phyloP scores from a whole-genome alignment of 1,139 yeast species.

The Geotrichum phurueaensis region DNA sequence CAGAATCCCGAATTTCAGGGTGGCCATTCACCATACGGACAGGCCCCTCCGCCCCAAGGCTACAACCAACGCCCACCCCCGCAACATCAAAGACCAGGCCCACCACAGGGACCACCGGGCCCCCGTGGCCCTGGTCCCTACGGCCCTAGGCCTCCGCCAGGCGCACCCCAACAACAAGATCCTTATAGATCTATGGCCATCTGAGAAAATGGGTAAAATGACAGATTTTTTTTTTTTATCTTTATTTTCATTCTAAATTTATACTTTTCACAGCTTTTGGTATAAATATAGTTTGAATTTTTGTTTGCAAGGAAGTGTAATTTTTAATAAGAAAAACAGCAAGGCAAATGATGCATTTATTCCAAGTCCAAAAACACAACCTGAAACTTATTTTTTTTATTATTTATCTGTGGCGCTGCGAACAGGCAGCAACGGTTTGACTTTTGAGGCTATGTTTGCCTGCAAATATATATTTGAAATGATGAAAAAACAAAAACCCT shows the following conservation, averaged over 20 bases:
- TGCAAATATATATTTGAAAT: too few relatives aligned
- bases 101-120: conserved; percentile 85
- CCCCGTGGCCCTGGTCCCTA: conserved; percentile 64
- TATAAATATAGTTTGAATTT: not conserved
- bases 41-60: conserved; percentile 1
- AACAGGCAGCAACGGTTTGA: too few relatives aligned
- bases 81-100: conserved; percentile 82
- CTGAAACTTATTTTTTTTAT: too few relatives aligned
- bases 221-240: not conserved
- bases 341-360: too few relatives aligned
- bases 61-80: not conserved
- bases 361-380: too few relatives aligned
- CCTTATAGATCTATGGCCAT: conserved; percentile 1
- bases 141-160: conserved; percentile 43
- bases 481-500: too few relatives aligned
- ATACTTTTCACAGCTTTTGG: not conserved
- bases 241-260: not conserved
- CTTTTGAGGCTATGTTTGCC: too few relatives aligned
- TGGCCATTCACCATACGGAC: conserved; percentile 82
- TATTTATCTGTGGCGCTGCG: too few relatives aligned
- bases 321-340: too few relatives aligned
- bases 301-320: too few relatives aligned
- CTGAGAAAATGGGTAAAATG: not conserved
- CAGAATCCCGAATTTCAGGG: conserved; percentile 93
- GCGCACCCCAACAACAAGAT: not conserved